Conservation (phyloP, 1,284 basidiomycete genomes). For the Cryptococcus sp. region DNA sequence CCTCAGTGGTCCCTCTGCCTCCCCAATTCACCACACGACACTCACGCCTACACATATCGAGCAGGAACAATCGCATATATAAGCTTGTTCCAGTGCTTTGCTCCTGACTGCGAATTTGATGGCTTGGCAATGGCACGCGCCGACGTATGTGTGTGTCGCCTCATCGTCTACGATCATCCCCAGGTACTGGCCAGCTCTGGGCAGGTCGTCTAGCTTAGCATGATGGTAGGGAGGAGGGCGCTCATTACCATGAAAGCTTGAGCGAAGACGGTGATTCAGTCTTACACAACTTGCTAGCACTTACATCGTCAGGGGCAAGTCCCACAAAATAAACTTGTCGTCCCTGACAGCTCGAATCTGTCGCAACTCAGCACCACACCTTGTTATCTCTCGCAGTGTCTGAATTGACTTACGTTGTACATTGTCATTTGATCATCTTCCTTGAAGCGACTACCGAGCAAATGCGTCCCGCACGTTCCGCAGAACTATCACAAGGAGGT, state of each 20-base stretch:
- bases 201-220: slow-evolving; percentile 10
- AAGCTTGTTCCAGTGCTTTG: slow-evolving; percentile 11
- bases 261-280: background rate
- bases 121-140: slow-evolving; percentile 26
- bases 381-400: too few species aligned
- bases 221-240: slow-evolving; percentile 17
- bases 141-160: slow-evolving; percentile 17
- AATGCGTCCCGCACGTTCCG: slow-evolving; percentile 17
- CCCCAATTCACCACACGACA: background rate
- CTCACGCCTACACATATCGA: slow-evolving; percentile 27
- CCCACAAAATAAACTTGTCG: slow-evolving; percentile 16
- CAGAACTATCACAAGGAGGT: slow-evolving; percentile 16
- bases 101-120: slow-evolving; percentile 20
- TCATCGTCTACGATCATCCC: background rate
- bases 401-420: slow-evolving; percentile 17
- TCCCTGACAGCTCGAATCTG: slow-evolving; percentile 24
- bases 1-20: background rate
- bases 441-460: slow-evolving; percentile 7
- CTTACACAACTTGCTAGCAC: background rate
- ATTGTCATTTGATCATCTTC: slow-evolving; percentile 6
- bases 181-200: slow-evolving; percentile 14
- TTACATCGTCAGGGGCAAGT: slow-evolving; percentile 15
- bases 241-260: slow-evolving; percentile 16
- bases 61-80: slow-evolving; percentile 22
- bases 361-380: background rate